phyloP scores from a whole-genome alignment of 805 yeast species.

The Yamadazyma sp. region DNA sequence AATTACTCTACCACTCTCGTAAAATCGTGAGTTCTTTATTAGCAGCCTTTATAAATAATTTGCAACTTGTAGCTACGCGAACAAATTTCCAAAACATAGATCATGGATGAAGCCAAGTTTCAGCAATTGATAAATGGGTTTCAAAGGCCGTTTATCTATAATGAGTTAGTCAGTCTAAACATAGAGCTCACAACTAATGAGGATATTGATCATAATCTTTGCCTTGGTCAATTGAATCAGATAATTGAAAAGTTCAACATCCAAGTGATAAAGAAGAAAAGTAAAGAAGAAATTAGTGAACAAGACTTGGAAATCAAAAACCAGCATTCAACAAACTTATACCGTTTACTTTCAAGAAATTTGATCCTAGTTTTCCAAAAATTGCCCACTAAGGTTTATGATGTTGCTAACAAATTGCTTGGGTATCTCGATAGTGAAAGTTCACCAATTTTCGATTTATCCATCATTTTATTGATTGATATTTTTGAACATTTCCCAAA shows the following conservation, averaged over 20 bases:
- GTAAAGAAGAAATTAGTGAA: conserved; percentile 8
- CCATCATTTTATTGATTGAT: conserved; percentile 34
- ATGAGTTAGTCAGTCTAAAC: conserved; percentile 5
- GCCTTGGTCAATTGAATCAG: conserved; percentile 22
- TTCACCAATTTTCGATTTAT: conserved; percentile 18
- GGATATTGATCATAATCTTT: conserved; percentile 13
- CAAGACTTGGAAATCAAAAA: background rate
- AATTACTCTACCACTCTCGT: too few relatives aligned
- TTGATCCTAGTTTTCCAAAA: conserved; percentile 24
- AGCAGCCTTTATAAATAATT: too few relatives aligned
- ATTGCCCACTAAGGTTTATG: conserved; percentile 34
- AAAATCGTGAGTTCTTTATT: too few relatives aligned
- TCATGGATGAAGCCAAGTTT: conserved; percentile 2
- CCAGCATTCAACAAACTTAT: conserved; percentile 16
- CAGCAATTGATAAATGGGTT: background rate
- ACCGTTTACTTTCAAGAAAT: conserved; percentile 27
- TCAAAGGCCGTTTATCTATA: background rate
- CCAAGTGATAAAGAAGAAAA: conserved; percentile 10
- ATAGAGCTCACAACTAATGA: background rate
- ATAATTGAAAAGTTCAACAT: conserved; percentile 23
- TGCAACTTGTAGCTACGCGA: too few relatives aligned
- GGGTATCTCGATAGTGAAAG: conserved; percentile 21
- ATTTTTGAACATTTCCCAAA: conserved; percentile 36
- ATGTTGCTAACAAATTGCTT: conserved; percentile 33
- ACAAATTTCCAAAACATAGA: conserved; percentile 1